These are phyloP conservation scores for Psidium guajava DNA, from an alignment of 345 rosid genomes.

Conservation along the genomic window DNA sequence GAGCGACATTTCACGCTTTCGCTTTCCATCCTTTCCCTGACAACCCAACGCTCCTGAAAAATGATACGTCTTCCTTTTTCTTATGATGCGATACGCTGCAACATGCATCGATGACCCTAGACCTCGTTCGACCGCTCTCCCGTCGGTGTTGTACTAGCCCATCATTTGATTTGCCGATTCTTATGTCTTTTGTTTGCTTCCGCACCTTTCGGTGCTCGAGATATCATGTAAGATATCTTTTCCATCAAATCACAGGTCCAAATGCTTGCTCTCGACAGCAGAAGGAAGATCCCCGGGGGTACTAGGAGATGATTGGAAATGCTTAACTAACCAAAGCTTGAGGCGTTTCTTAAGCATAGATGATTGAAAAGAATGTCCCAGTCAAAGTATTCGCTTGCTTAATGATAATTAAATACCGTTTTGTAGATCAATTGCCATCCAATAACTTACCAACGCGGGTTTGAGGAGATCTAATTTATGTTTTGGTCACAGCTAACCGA, in stretches of 20 bases:
- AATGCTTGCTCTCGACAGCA: neutral
- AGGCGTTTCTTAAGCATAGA: neutral
- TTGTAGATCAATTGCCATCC: neutral
- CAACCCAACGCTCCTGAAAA: neutral
- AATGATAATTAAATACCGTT: neutral
- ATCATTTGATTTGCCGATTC: neutral
- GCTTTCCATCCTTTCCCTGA: neutral
- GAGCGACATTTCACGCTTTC: neutral
- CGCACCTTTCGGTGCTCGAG: neutral
- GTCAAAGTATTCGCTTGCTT: neutral
- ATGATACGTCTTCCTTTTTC: neutral
- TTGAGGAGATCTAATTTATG: neutral
- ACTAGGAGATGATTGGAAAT: neutral
- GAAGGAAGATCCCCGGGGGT: neutral
- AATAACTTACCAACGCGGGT: neutral
- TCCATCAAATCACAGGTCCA: neutral
- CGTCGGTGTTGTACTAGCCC: neutral
- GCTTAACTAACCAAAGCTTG: neutral
- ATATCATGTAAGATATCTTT: neutral
- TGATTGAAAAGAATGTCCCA: neutral
- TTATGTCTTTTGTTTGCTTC: neutral
- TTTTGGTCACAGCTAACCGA: neutral
- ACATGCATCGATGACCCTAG: neutral
- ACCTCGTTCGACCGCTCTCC: neutral
- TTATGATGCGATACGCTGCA: neutral